Evolutionary conservation across 2,329 filamentous ascomycete species (phyloP), one percentile per base, ranked within the genome.

Genomic region (Chrysosporium queenslandicum): DNA sequence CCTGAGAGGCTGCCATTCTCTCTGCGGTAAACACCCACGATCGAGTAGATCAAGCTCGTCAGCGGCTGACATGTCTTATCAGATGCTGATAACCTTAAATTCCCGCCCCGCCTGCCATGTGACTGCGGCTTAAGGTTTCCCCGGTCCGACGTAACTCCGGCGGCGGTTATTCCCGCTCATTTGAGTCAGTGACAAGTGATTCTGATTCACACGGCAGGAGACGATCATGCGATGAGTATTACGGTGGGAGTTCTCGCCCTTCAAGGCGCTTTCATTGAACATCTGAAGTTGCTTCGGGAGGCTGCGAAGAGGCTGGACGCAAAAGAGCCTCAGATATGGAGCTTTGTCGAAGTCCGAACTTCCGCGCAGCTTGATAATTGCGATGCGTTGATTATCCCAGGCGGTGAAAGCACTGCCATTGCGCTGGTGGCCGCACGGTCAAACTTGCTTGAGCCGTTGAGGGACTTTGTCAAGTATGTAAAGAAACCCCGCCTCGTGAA

Each of bases 331-430:
- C 55, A 59, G 23, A 46, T 67, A 42, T 83, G 87, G 71, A 64
- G 68, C 23, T 87, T 92, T 64, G 75, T 85, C 57, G 84, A 95
- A 68, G 87, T 97, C 43, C 84, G 91, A 54, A 96, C 84, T 5
- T 72, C 80, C 2, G 71, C 74, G 5, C 78, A 95, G 62, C 77
- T 98, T 29, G 72, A 77, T 3, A 68, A 66, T 59, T 97, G 90
- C 70, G 81, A 91, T 68, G 91, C 82, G 23, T 77, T 98, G 40
- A 81, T 98, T 64, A 81, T 98, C 43, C 92, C 92, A 2, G 92
- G 92, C 49, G 92, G 92, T 56, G 92, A 98, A 69, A 95, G 88
- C 70, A 97, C 92, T 1, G 85, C 91, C 2, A 94, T 98, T 60
- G 87, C 88, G 9, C 78, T 96, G 27, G 86, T 96, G 14, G 92